Evolutionary conservation across 257 asterid genomes (phyloP), one percentile per base, ranked within the genome.

Genomic region (Ehretia macrophylla): DNA sequence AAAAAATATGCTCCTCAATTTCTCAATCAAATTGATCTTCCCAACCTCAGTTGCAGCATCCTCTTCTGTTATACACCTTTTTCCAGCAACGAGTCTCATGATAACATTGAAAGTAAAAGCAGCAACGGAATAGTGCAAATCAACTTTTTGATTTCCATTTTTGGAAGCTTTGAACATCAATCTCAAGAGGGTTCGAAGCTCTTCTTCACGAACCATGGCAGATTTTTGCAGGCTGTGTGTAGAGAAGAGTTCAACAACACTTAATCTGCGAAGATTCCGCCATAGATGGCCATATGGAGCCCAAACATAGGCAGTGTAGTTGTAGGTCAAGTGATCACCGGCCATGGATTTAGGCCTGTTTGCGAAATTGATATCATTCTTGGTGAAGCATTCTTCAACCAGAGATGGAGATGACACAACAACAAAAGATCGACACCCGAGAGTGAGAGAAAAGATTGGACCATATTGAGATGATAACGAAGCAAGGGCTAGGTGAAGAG

Each of bases 381-480:
- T 73, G 5, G 81, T 72, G 81, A 85, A 73, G 68, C 89, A 85
- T 64, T 85, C 89, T 35, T 79, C 82, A 13, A 78, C 44, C 18
- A 79, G 75, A 0, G 81, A 71, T 10, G 90, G 75, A 27, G 88
- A 83, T 8, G 90, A 83, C 5, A 83, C 68, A 0, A 83, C 58
- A 17, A 80, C 60, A 16, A 76, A 18, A 0, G 80, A 58, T 39
- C 55, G 60, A 65, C 60, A 66, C 59, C 91, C 90, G 0, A 83
- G 44, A 0, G 51, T 68, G 71, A 85, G 81, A 6, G 65, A 77
- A 10, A 80, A 11, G n/a, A 83, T 57, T 0, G 79, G 82, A 20
- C 95, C 91, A 37, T 77, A 71, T 13, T 3, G 62, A 49, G 69
- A 45, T 12, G 86, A 71, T 10, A 83, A 42, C 1, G 77, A 55